Evolutionary conservation across 2,329 filamentous ascomycete species (phyloP), one percentile per base, ranked within the genome.

Genomic region (Cytospora piceae): DNA sequence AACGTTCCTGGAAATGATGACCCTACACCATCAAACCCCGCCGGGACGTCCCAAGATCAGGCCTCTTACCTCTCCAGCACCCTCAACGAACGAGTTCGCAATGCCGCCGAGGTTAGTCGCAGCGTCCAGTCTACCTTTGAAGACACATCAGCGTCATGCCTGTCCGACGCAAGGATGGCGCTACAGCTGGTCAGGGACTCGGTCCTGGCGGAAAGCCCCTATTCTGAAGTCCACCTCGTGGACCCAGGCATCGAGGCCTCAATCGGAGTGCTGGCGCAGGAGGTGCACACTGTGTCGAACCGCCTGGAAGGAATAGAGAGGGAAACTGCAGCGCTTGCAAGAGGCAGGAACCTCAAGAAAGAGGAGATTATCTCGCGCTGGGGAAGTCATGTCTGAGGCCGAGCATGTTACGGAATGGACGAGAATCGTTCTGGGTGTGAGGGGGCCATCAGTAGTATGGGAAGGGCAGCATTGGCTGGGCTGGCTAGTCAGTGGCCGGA

Each of bases 121-220:
- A 80, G 77, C 67, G 76, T 81, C 0, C 85, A 87, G 69, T 78
- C 80, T 17, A 78, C 79, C 0, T 82, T 85, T n/a, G 85, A 87
- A 70, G 70, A 69, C 0, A 74, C 73, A 0, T 75, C 80, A 0
- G 74, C 76, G 0, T 72, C 76, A 0, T 78, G 82, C 12, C 70
- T 87, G 0, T 73, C 78, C 0, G 85, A 87, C 66, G 78, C 80
- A 0, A 77, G 78, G 22, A 72, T 77, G 3, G 84, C 84, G 0
- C 71, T 86, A 1, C 80, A 83, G 68, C 70, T 84, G 11, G 72
- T 87, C 20, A 75, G 79, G 6, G 83, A 85, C 65, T 84, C 81
- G 51, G 74, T 87, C 0, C 74, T 87, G 1, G 82, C 82, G 0
- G 85, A 87, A 70, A 85, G 80, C 34, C 74, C 79, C 5, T 85